These are phyloP conservation scores for Wallacemonas sp. DNA, from an alignment of 208 protist genomes.

Conservation along the genomic window DNA sequence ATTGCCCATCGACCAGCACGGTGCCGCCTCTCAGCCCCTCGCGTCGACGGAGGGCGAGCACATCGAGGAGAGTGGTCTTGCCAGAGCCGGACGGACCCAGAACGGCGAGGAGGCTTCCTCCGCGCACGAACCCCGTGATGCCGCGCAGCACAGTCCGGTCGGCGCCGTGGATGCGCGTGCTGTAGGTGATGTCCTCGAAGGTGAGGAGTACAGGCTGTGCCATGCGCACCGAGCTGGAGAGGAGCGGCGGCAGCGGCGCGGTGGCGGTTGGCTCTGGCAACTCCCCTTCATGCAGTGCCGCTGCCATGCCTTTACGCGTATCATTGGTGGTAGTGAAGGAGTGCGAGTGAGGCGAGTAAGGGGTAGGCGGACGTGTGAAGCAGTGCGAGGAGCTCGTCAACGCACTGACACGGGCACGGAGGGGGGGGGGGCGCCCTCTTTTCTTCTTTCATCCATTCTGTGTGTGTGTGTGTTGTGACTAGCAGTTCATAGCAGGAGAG, in stretches of 20 bases:
- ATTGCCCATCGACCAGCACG: slow-evolving; percentile 48
- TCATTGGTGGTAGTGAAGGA: neutral
- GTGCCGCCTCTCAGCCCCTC: slow-evolving; percentile 18
- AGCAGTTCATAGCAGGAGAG: too few species aligned
- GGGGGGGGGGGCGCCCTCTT: too few species aligned
- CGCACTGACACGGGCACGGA: too few species aligned
- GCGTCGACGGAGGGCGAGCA: slow-evolving; percentile 47
- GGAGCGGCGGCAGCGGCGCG: neutral
- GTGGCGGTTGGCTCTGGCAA: neutral
- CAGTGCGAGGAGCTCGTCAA: too few species aligned
- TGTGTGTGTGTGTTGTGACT: too few species aligned
- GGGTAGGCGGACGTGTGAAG: too few species aligned
- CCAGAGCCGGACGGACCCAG: slow-evolving; percentile 76
- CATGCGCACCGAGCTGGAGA: neutral
- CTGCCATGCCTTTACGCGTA: neutral
- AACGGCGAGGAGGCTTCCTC: slow-evolving; percentile 68
- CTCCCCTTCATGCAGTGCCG: neutral
- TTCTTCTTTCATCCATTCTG: too few species aligned
- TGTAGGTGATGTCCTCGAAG: slow-evolving; percentile 55
- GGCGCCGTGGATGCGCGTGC: neutral
- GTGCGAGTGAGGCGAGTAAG: too few species aligned
- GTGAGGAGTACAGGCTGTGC: slow-evolving; percentile 23
- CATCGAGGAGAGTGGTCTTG: slow-evolving; percentile 77
- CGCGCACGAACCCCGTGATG: slow-evolving; percentile 53
- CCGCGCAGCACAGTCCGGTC: slow-evolving; percentile 36